Evolutionary conservation across 106 monocot genomes (phyloP), one percentile per base, ranked within the genome.

Genomic region (Platanthera guangdongensis): DNA sequence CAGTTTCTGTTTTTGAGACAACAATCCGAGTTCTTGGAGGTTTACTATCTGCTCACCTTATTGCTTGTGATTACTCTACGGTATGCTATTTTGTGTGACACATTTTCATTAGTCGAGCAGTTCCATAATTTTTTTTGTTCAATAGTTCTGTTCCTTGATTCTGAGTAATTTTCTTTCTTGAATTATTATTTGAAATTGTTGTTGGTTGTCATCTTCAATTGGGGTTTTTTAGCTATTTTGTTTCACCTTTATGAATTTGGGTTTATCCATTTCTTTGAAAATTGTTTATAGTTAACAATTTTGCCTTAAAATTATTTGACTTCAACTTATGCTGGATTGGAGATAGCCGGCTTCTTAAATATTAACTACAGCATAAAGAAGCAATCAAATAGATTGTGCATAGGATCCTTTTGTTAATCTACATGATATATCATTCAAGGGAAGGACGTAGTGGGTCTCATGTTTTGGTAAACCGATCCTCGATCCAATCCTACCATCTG

Each of bases 61-160:
- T 99, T 79, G 97, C 97, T 13, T 94, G 89, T 86, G 97, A 99
- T 85, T 90, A 99, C 88, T 86, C 94, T 52, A 99, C 97, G 75
- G 97, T 99, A 86, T 79, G 39, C 46, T 80, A 13, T 72, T 45
- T 47, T 11, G 69, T 68, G 10, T 53, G 21, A 70, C 10, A 9
- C 65, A 70, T 9, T 47, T 48, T 70, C 7, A 5, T 70, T 48
- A 48, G 6, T 18, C 1, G 25, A 47, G 12, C n/a, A 48, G 47
- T n/a, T 70, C 6, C 6, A 70, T 16, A 48, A 46, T 32, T 67
- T 19, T 30, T 6, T 59, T n/a, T 60, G 59, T 21, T 39, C 39
- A n/a, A 13, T 32, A 12, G 32, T 39, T 3, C 5, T 28, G 32
- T 67, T 39, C 1, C 32, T 64, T 28, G 1, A 18, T 64, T 64